Conservation (phyloP, 108 stramenopile species). For the Pinguiococcus pyrenoidosus region DNA sequence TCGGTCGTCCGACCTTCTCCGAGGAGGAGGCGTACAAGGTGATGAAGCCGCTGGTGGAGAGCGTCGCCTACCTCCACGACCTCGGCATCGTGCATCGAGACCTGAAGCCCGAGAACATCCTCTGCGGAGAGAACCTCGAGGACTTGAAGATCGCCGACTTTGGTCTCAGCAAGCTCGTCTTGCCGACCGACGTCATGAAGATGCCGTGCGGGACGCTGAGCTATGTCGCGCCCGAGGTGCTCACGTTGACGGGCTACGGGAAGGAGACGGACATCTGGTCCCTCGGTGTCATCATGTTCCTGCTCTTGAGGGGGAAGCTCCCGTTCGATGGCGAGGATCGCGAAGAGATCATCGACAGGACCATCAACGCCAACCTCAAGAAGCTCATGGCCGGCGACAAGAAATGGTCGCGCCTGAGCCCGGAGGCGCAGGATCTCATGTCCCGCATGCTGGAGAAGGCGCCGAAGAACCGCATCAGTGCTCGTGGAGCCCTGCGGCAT, state of each 20-base stretch:
- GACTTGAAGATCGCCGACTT: constrained; percentile 49
- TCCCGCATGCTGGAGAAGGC: no score
- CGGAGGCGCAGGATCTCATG: no score
- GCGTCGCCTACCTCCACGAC: constrained; percentile 41
- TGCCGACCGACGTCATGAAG: constrained; percentile 36
- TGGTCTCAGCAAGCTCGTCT: constrained; percentile 37
- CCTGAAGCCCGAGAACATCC: constrained; percentile 46
- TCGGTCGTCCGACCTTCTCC: constrained; percentile 31
- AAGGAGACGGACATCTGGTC: constrained; percentile 41
- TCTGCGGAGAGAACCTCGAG: constrained; percentile 39
- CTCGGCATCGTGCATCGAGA: constrained; percentile 43
- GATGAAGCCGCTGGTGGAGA: constrained; percentile 30
- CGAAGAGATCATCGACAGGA: constrained; percentile 32
- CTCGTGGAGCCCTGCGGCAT: no score
- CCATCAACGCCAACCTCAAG: constrained; percentile 20
- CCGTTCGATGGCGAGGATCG: constrained; percentile 39
- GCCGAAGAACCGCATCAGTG: no score
- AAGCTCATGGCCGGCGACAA: no score
- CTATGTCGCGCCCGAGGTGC: constrained; percentile 29
- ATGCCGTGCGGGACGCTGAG: constrained; percentile 19
- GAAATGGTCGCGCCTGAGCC: no score
- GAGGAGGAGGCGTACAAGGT: constrained; percentile 34
- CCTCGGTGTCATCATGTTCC: constrained; percentile 42
- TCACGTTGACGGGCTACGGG: constrained; percentile 31
- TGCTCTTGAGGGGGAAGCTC: constrained; percentile 31